Evolutionary conservation across 2,329 filamentous ascomycete genomes (phyloP), one percentile per base, ranked within the genome.

Genomic region (Diaporthe sp.): DNA sequence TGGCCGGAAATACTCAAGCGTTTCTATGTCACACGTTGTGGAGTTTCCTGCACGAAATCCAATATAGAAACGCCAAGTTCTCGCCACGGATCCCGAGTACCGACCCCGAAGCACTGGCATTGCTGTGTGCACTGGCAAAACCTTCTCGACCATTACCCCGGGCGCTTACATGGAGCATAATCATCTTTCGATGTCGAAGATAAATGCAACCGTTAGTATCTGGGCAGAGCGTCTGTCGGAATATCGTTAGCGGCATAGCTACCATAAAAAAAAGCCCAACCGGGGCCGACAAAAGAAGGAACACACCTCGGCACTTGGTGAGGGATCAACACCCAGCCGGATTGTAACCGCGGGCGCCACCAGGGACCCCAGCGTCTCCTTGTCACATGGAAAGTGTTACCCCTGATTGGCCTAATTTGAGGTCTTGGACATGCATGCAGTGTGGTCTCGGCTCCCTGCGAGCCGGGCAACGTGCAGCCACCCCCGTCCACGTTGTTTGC

Each of bases 361-460:
- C 58, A 34, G 57, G 70, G 28, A 37, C 44, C 70, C 39, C n/a
- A 61, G 51, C 25, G 42, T 31, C 44, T 63, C 47, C 71, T 42
- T 63, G 71, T 72, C 71, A 72, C 71, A 72, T 9, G n/a, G 25
- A 72, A 53, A 51, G 47, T 51, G 71, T 53, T 63, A 39, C 47
- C 42, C 71, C 42, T 72, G 71, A 72, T 72, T 72, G 71, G 71
- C 57, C 57, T 51, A 63, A 63, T 28, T 39, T 44, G 44, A 51
- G 71, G 57, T 53, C 71, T 72, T 72, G 71, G 31, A 63, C 71
- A 53, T 72, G 71, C 71, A 72, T 68, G 65, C 65, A 53, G 47
- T 22, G 47, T 53, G 65, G 47, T 68, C 47, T 68, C 65, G 65
- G 65, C 47, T 34, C 47, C 65, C 65, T 68, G 65, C 65, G 47